A percentile compares a stretch with the other conserved stretches of the same genome.
These are phyloP conservation scores for Pichia pseudocactophila DNA, from an alignment of 805 yeast genomes.

Conservation along the genomic window DNA sequence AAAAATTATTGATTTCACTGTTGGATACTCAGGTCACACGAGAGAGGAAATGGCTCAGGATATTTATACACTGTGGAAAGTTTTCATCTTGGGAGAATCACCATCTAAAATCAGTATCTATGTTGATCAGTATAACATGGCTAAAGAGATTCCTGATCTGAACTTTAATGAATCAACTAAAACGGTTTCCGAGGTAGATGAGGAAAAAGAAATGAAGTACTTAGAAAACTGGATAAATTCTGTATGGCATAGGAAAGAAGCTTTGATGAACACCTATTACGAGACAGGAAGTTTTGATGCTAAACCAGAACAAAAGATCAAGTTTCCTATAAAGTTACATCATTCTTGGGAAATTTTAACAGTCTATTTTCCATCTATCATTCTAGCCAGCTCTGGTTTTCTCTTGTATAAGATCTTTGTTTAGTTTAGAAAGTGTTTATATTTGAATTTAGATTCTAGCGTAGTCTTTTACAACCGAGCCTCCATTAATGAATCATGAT, in stretches of 20 bases:
- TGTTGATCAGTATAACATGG: constrained; percentile 46
- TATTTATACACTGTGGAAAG: constrained; percentile 51
- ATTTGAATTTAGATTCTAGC: neutral
- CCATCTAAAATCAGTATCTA: constrained; percentile 62
- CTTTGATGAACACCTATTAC: constrained; percentile 53
- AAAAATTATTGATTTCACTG: constrained; percentile 70
- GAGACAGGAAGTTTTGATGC: constrained; percentile 42
- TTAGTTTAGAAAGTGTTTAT: neutral
- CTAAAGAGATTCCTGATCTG: constrained; percentile 22
- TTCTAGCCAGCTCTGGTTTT: neutral
- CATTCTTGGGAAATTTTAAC: constrained; percentile 1
- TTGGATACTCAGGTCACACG: constrained; percentile 69
- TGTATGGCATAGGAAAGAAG: constrained; percentile 75
- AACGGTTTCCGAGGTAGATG: constrained; percentile 31
- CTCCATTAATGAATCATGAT: too few species aligned
- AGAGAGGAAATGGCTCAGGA: constrained; percentile 68
- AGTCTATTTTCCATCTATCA: neutral
- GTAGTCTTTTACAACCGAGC: too few species aligned
- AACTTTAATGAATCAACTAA: constrained; percentile 33
- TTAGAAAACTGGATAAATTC: constrained; percentile 72
- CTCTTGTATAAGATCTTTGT: neutral
- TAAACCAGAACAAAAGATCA: constrained; percentile 13
- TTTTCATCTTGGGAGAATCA: constrained; percentile 61
- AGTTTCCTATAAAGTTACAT: constrained; percentile 16
- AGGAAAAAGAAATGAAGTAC: constrained; percentile 30